Conservation (phyloP, 441 rosid species). For the Pelargonium citronellum region DNA sequence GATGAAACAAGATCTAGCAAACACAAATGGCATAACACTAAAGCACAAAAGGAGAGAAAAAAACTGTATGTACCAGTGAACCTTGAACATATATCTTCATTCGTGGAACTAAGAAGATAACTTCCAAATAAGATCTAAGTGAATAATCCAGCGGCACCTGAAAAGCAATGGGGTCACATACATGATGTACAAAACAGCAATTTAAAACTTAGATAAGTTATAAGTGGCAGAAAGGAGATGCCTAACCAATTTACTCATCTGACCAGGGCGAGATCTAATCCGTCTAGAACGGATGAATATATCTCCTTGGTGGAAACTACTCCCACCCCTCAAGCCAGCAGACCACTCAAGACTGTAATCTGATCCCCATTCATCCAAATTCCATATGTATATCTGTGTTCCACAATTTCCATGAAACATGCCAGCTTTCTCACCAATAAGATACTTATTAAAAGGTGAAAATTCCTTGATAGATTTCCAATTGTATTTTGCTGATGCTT, state of each 20-base stretch:
- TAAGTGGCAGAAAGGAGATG: background rate
- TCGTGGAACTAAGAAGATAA: conserved; percentile 31
- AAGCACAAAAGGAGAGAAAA: background rate
- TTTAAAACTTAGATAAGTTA: background rate
- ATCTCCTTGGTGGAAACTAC: conserved; percentile 38
- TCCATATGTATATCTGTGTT: conserved; percentile 37
- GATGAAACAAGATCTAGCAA: conserved; percentile 12
- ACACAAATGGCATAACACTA: conserved; percentile 1
- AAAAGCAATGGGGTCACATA: conserved; percentile 5
- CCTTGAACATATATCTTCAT: conserved; percentile 37
- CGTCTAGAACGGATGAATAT: conserved; percentile 33
- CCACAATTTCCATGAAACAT: conserved; percentile 25
- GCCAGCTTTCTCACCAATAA: conserved; percentile 36
- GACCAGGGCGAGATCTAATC: conserved; percentile 35
- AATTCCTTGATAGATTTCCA: conserved; percentile 30
- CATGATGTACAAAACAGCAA: background rate
- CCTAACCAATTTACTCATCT: conserved; percentile 31
- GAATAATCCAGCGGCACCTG: conserved; percentile 34
- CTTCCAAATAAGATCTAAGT: conserved; percentile 35
- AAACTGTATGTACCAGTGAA: conserved; percentile 24
- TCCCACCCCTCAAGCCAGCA: conserved; percentile 26
- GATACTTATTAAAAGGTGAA: conserved; percentile 38
- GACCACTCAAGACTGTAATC: conserved; percentile 28
- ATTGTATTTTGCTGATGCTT: conserved; percentile 33
- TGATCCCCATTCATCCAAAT: conserved; percentile 36